These are phyloP conservation scores for Aspergillus taichungensis DNA, from an alignment of 495 filamentous ascomycete genomes.

Conservation along the genomic window DNA sequence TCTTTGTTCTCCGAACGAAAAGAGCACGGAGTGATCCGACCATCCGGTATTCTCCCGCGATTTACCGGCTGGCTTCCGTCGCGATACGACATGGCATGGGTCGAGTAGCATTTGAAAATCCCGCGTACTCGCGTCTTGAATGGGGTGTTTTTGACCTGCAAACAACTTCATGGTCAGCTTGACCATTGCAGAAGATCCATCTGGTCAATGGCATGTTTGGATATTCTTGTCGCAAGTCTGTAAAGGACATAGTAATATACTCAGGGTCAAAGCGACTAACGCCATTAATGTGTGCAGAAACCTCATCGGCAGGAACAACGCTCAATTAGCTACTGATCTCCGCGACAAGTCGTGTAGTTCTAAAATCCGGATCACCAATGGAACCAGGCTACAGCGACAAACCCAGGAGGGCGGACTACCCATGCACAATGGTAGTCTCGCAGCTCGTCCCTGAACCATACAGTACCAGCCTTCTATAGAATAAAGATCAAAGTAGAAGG, in stretches of 20 bases:
- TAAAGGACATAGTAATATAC: slow-evolving; percentile 62
- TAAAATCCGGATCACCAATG: too few relatives aligned
- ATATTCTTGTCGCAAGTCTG: slow-evolving; percentile 28
- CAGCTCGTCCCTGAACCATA: too few relatives aligned
- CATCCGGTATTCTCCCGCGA: slow-evolving; percentile 47
- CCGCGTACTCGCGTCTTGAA: slow-evolving; percentile 41
- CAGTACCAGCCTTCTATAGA: too few relatives aligned
- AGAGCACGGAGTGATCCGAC: slow-evolving; percentile 46
- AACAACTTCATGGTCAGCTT: too few relatives aligned
- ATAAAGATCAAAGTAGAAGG: too few relatives aligned
- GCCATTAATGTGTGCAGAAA: slow-evolving; percentile 23
- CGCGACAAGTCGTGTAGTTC: too few relatives aligned
- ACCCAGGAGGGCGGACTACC: too few relatives aligned
- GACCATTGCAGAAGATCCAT: too few relatives aligned
- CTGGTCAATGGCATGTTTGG: too few relatives aligned
- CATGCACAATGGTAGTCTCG: too few relatives aligned
- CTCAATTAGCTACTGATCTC: too few relatives aligned
- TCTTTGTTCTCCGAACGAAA: slow-evolving; percentile 42
- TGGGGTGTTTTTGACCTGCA: slow-evolving; percentile 18
- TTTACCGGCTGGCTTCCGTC: slow-evolving; percentile 44
- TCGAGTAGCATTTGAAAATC: slow-evolving; percentile 64
- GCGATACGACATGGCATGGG: slow-evolving; percentile 64
- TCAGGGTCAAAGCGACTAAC: slow-evolving; percentile 56
- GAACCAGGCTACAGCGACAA: too few relatives aligned
- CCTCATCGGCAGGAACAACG: neutral